Base-by-base conservation (phyloP, 2,329 filamentous ascomycete species). In the Fusarium dimerum region DNA sequence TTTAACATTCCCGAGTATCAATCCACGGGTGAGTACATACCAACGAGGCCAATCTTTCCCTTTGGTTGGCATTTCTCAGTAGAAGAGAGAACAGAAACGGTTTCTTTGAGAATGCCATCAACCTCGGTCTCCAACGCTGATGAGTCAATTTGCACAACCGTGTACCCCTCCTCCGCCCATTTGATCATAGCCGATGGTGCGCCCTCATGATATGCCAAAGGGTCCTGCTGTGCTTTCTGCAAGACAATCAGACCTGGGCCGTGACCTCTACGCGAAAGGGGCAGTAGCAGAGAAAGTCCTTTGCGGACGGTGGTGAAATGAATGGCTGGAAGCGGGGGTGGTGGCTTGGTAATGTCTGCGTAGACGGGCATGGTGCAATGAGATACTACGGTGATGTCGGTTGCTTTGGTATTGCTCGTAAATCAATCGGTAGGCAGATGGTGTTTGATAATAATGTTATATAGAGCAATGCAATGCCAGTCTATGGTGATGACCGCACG, bases 161-260 rank as follows among this genome's bases (percentile, higher is more conserved):
- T 74, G 58, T 82, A 89, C 0, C 86, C 84, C 66, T 90, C 87
- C 64, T 90, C 86, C 0, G 85, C 86, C 87, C 87, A 89, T 68
- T 89, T 90, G 54, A 81, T 65, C 13, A 82, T 62, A 0, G 83
- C 81, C 9, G 79, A 75, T 1, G 86, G 85, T 48, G 76, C 74
- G 54, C 51, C 69, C 57, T 64, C 62, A 75, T 59, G 6, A 73
- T 55, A 32, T 15, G 20, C 13, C n/a, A 42, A 8, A 3, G 20
- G 38, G 16, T 47, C 39, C 12, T 59, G 52, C 0, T 53, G 50
- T 13, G 54, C 44, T 12, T 52, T 43, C 6, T 56, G 46, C 5
- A 71, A 47, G 48, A 72, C 53, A 38, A 73, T 59, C 7, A 75
- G 59, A 6, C 71, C 72, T 3, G 73, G 73, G 1, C 73, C 73